Evolutionary conservation across 495 filamentous ascomycete species (phyloP).

Genomic region (Neurospora sp.): DNA sequence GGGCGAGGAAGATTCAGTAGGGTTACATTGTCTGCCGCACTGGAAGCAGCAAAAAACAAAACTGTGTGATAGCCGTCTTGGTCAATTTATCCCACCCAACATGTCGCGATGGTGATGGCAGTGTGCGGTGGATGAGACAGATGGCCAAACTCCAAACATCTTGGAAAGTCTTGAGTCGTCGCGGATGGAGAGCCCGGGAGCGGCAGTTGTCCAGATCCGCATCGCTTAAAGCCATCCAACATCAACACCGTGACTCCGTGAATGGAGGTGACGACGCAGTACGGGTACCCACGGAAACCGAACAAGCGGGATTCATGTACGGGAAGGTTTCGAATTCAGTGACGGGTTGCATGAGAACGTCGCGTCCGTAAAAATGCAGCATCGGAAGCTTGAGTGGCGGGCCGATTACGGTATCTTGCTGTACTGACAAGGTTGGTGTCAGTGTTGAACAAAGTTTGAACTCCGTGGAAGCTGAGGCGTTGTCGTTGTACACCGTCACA

Average conservation of each 20-base stretch:
- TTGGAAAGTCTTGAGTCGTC: neutral
- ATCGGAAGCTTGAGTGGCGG: neutral
- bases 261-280: neutral
- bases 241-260: neutral
- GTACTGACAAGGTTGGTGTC: neutral
- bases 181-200: neutral
- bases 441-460: neutral
- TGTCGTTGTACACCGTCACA: neutral
- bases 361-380: neutral
- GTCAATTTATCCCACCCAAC: neutral
- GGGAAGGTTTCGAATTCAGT: neutral
- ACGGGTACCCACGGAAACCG: neutral
- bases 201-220: neutral
- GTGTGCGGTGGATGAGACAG: neutral
- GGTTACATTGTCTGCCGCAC: neutral
- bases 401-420: neutral
- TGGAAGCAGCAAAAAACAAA: neutral
- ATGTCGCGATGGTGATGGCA: neutral
- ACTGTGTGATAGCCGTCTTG: neutral
- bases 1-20: neutral
- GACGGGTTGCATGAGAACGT: neutral
- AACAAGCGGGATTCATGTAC: neutral
- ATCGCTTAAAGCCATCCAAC: neutral
- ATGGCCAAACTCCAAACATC: neutral
- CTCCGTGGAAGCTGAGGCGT: neutral